Base-by-base conservation (phyloP, 805 yeast species). In the Candida oleophila region DNA sequence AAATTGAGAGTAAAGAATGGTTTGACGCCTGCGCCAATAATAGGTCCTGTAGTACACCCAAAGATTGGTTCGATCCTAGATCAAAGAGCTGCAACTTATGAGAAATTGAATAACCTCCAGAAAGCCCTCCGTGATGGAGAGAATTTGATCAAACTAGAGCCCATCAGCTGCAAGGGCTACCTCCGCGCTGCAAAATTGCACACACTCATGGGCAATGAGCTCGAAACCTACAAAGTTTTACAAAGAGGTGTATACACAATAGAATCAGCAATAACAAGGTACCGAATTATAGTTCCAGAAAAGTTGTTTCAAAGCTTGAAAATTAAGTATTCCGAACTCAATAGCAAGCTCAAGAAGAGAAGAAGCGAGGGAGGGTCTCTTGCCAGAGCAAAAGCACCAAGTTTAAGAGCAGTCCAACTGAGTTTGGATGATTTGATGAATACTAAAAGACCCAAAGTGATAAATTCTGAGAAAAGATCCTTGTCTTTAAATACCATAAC, bases 131-230 rank as follows among this genome's bases (percentile, higher is more conserved):
- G 50, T 21, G 81, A 77, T 46, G 74, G 74, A 0, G 53, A 61
- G 25, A 51, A 45, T 32, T 51, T 75, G 38, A 54, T 73, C 3
- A 48, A 49, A 12, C 16, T 66, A 2, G 78, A 76, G 32, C 81
- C 81, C 0, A 52, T 71, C 21, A 65, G 75, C 15, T 74, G 79
- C 56, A 78, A 76, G 55, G 81, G 80, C 1, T 77, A 78, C 50
- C 58, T 79, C 33, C 54, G 83, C 32, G 57, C 61, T 3, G 69
- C 73, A 2, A 78, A 77, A 52, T 49, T 76, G 2, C 54, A 66
- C 19, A 12, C 49, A 20, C 44, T 48, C 8, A 45, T 55, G 35
- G 60, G 61, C 1, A 53, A 63, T 18, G 55, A 65, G 2, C 22
- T 52, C 1, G 72, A 69, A 16, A 75, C 81, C 2, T 68, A 65